Conservation (phyloP, 768 basidiomycete genomes). For the Suillus occidentalis region DNA sequence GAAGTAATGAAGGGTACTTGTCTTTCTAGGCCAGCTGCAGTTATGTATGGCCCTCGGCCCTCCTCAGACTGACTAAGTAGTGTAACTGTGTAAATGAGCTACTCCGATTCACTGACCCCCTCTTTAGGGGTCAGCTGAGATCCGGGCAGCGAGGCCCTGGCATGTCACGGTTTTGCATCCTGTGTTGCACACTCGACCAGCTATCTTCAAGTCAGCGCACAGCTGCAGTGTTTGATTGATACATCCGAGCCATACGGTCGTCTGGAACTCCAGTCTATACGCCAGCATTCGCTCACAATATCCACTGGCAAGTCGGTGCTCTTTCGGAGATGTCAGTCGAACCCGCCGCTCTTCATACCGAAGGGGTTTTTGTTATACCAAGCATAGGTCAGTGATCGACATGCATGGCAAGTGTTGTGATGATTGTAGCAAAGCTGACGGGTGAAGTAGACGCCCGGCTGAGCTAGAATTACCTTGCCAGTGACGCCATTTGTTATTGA, state of each 20-base stretch:
- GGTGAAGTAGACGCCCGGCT: constrained; percentile 1
- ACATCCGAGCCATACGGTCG: background rate
- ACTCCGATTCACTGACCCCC: background rate
- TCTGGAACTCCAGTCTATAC: background rate
- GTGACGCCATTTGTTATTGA: constrained; percentile 19
- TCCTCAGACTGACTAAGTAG: background rate
- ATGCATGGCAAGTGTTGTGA: constrained; percentile 17
- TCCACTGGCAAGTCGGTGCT: background rate
- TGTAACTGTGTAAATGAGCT: background rate
- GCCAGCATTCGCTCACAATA: background rate
- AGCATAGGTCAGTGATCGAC: background rate
- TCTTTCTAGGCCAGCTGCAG: too few species aligned
- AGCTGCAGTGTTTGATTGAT: background rate
- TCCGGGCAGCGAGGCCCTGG: background rate
- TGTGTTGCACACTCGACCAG: background rate
- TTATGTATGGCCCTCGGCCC: too few species aligned
- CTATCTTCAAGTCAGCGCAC: background rate
- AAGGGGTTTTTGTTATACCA: background rate
- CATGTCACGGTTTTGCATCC: background rate
- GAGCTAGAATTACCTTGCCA: constrained; percentile 12
- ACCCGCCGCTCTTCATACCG: background rate
- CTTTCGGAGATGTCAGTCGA: constrained; percentile 1
- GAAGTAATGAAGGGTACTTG: too few species aligned
- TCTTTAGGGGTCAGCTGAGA: background rate
- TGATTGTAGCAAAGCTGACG: constrained; percentile 27